These are phyloP conservation scores for Amniculicola lignicola DNA, from an alignment of 495 filamentous ascomycete genomes.

Conservation along the genomic window DNA sequence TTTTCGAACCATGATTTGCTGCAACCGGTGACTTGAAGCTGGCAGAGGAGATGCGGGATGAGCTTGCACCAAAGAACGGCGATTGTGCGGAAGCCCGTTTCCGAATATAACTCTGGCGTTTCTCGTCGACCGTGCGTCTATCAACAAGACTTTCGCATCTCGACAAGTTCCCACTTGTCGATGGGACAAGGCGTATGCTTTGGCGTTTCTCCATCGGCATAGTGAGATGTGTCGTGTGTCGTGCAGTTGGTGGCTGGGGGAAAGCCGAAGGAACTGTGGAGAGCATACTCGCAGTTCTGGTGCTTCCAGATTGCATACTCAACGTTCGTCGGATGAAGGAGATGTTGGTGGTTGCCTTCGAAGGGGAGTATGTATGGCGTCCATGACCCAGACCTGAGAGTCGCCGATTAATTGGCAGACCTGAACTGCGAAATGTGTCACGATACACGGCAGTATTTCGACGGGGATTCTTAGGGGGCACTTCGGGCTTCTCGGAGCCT, in stretches of 20 bases:
- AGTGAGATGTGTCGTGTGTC: slow-evolving; percentile 23
- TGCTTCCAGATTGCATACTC: slow-evolving; percentile 34
- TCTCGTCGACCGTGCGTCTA: slow-evolving; percentile 35
- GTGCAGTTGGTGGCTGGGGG: slow-evolving; percentile 28
- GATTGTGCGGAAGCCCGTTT: slow-evolving; percentile 34
- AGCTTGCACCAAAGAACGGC: slow-evolving; percentile 29
- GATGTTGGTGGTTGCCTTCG: slow-evolving; percentile 14
- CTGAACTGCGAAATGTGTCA: slow-evolving; percentile 14
- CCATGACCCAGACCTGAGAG: slow-evolving; percentile 29
- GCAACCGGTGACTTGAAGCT: slow-evolving; percentile 17
- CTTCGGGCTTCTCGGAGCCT: slow-evolving; percentile 22
- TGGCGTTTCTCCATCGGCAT: slow-evolving; percentile 29
- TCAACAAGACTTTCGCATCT: slow-evolving; percentile 33
- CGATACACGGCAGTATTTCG: slow-evolving; percentile 8
- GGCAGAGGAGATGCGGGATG: slow-evolving; percentile 24
- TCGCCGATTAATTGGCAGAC: slow-evolving; percentile 27
- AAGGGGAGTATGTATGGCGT: slow-evolving; percentile 19
- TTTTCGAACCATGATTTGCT: not conserved
- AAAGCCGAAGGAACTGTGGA: slow-evolving; percentile 36
- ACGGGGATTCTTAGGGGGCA: slow-evolving; percentile 29
- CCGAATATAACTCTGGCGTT: slow-evolving; percentile 37
- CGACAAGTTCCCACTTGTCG: slow-evolving; percentile 4
- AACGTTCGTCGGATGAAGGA: slow-evolving; percentile 3
- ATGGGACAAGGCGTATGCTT: slow-evolving; percentile 36
- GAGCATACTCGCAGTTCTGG: slow-evolving; percentile 35